phyloP scores from a whole-genome alignment of 1,284 basidiomycete species.

The Blastosporella zonata region DNA sequence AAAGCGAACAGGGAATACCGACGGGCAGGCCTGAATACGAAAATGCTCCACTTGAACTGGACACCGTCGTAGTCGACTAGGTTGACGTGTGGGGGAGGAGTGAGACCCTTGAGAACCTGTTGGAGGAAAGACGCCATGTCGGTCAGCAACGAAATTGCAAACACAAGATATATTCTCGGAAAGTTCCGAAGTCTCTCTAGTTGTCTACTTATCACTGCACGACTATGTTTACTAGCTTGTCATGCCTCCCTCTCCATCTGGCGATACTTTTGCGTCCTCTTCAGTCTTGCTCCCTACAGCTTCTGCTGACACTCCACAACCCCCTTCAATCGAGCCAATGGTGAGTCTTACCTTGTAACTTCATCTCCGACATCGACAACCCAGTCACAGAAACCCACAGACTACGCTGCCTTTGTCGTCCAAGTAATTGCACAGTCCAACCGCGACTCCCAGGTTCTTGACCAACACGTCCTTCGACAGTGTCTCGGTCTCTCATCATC shows the following conservation, averaged over 20 bases:
- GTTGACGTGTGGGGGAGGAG: slow-evolving; percentile 44
- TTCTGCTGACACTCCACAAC: not conserved
- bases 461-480: slow-evolving; percentile 61
- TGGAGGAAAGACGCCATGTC: slow-evolving; percentile 30
- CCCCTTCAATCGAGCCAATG: slow-evolving; percentile 7
- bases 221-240: slow-evolving; percentile 1
- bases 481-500: slow-evolving; percentile 70
- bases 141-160: not conserved
- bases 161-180: slow-evolving; percentile 9
- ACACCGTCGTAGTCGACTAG: slow-evolving; percentile 48
- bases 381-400: slow-evolving; percentile 37
- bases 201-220: not conserved
- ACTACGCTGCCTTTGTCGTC: slow-evolving; percentile 60
- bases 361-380: not conserved
- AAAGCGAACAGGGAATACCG: slow-evolving; percentile 22
- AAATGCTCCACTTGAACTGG: slow-evolving; percentile 68
- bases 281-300: not conserved
- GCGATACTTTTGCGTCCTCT: slow-evolving; percentile 13
- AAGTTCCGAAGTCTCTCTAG: slow-evolving; percentile 10
- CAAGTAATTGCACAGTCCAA: slow-evolving; percentile 51
- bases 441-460: slow-evolving; percentile 40
- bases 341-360: slow-evolving; percentile 13
- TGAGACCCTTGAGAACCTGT: slow-evolving; percentile 42
- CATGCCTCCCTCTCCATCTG: slow-evolving; percentile 7
- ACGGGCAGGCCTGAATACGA: slow-evolving; percentile 83